Conservation (phyloP, 352 stramenopile genomes). For the Globisporangium paroecandrum region DNA sequence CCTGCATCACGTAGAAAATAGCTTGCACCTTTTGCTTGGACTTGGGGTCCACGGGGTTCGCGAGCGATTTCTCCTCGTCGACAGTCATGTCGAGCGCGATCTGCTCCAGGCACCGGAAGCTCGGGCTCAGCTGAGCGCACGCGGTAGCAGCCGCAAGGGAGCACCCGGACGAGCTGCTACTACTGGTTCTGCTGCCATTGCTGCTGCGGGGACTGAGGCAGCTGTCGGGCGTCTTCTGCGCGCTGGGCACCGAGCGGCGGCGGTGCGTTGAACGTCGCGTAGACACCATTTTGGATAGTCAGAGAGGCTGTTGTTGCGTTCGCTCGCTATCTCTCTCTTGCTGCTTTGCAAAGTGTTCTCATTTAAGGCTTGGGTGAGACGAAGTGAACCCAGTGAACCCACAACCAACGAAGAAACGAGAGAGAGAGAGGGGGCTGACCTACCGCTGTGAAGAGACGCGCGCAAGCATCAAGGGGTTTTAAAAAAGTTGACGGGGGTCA, state of each 20-base stretch:
- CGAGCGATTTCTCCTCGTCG: slow-evolving; percentile 13
- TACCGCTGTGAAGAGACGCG: background rate
- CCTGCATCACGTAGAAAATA: slow-evolving; percentile 13
- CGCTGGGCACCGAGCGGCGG: background rate
- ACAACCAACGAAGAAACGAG: background rate
- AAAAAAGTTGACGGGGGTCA: background rate
- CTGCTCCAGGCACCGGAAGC: slow-evolving; percentile 15
- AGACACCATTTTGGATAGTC: background rate
- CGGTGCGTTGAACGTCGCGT: background rate
- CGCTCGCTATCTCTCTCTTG: background rate
- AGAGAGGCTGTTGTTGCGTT: background rate
- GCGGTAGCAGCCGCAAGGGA: background rate
- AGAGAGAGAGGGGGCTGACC: background rate
- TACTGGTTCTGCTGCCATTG: background rate
- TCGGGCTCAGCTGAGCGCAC: slow-evolving; percentile 9
- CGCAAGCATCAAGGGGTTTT: background rate
- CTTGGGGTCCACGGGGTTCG: background rate
- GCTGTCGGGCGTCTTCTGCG: background rate
- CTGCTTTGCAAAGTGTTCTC: background rate
- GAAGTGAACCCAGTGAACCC: background rate
- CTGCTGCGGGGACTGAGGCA: slow-evolving; percentile 9
- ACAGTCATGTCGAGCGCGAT: slow-evolving; percentile 11
- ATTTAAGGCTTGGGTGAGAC: no score
- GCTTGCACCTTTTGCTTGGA: background rate
- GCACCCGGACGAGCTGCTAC: background rate